These are phyloP conservation scores for Mortierella sp. DNA, from an alignment of 371 early-diverging fungal genomes.

Conservation along the genomic window DNA sequence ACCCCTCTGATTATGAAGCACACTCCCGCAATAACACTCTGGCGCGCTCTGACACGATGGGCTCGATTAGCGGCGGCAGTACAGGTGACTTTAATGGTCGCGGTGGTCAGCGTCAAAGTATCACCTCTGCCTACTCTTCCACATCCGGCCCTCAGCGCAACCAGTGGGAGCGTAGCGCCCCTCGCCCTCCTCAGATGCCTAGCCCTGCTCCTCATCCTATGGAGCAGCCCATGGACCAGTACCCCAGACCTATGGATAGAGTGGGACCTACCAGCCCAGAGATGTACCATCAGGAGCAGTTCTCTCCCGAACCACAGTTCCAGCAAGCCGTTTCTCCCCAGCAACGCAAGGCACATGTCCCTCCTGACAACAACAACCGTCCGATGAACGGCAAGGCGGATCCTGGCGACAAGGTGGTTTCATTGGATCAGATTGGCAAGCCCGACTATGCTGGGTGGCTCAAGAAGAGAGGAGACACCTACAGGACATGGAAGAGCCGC, in stretches of 20 bases:
- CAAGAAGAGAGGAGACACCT: conserved; percentile 73
- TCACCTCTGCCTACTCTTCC: conserved; percentile 36
- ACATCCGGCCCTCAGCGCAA: conserved; percentile 26
- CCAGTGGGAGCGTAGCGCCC: conserved; percentile 37
- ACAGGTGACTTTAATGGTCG: conserved; percentile 9
- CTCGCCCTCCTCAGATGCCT: conserved; percentile 39
- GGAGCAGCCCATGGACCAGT: conserved; percentile 27
- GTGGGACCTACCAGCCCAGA: conserved; percentile 24
- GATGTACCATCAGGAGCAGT: conserved; percentile 27
- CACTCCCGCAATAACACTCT: conserved; percentile 25
- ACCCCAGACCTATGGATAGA: conserved; percentile 40
- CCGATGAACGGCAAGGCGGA: conserved; percentile 44
- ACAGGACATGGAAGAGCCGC: conserved; percentile 76
- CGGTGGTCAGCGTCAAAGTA: conserved; percentile 43
- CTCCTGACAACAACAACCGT: conserved; percentile 35
- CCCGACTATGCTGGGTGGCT: conserved; percentile 77
- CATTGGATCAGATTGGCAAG: conserved; percentile 53
- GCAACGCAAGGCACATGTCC: conserved; percentile 38
- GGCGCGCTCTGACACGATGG: conserved; percentile 46
- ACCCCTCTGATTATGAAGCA: conserved; percentile 12
- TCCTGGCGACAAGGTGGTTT: conserved; percentile 43
- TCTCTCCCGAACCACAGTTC: conserved; percentile 10
- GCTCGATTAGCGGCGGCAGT: conserved; percentile 48
- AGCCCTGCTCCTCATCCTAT: conserved; percentile 12
- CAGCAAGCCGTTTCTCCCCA: conserved; percentile 35